These are phyloP conservation scores for Penicillium crystallinum DNA, from an alignment of 495 filamentous ascomycete species.

Conservation along the genomic window DNA sequence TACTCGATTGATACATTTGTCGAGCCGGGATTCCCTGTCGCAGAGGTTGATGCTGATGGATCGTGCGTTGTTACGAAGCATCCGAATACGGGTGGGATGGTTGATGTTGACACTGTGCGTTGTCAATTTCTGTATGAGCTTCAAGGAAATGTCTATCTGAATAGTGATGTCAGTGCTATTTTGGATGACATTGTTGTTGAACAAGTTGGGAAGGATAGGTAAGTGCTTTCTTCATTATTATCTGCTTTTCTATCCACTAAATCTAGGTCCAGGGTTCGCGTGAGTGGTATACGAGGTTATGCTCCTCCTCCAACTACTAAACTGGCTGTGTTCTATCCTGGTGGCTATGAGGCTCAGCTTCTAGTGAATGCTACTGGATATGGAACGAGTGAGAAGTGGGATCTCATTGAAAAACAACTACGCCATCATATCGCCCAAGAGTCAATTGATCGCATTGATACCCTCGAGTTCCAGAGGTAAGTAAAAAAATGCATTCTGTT, in stretches of 20 bases:
- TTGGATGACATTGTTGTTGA: constrained; percentile 37
- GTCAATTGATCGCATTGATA: constrained; percentile 17
- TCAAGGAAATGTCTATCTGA: constrained; percentile 49
- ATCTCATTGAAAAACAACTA: constrained; percentile 37
- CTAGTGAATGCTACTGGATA: constrained; percentile 39
- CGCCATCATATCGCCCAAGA: constrained; percentile 17
- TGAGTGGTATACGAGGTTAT: constrained; percentile 39
- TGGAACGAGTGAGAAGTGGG: constrained; percentile 36
- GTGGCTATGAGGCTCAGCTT: constrained; percentile 42
- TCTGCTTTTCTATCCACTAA: neutral
- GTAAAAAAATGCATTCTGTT: neutral
- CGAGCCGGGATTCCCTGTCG: constrained; percentile 37
- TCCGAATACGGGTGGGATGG: constrained; percentile 16
- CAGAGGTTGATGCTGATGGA: constrained; percentile 26
- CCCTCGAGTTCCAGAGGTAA: constrained; percentile 28
- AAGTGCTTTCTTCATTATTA: neutral
- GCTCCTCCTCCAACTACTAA: constrained; percentile 53
- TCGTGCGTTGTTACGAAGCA: constrained; percentile 30
- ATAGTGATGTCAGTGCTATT: constrained; percentile 48
- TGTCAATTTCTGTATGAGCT: constrained; percentile 54
- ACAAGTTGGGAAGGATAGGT: constrained; percentile 25
- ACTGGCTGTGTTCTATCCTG: constrained; percentile 44
- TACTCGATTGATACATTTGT: constrained; percentile 26
- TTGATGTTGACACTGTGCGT: constrained; percentile 39
- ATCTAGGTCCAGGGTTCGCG: constrained; percentile 25